Percentiles rank a stretch among this genome's conserved stretches.
phyloP scores from a whole-genome alignment of 2,329 filamentous ascomycete genomes.

The Colletotrichum phormii region DNA sequence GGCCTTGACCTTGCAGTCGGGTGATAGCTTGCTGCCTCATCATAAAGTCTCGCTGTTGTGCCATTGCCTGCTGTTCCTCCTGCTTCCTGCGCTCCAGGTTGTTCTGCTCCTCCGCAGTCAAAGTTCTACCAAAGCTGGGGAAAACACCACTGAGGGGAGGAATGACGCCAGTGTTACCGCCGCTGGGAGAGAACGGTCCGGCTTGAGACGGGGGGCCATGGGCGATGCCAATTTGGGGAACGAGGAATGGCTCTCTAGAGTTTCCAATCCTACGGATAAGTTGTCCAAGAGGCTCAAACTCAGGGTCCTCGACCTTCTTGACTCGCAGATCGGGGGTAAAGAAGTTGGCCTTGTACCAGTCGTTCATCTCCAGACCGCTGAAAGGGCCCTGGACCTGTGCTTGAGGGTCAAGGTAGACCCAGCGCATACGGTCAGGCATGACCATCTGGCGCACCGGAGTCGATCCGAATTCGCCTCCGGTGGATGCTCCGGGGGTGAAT shows the following conservation, averaged over 20 bases:
- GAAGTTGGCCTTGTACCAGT: slow-evolving; percentile 99
- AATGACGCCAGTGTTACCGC: slow-evolving; percentile 72
- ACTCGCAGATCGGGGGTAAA: slow-evolving; percentile 95
- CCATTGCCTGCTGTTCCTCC: slow-evolving; percentile 97
- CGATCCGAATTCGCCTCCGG: slow-evolving; percentile 45
- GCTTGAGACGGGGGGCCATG: slow-evolving; percentile 75
- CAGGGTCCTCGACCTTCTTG: slow-evolving; percentile 91
- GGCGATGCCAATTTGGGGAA: slow-evolving; percentile 94
- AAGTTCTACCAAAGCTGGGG: slow-evolving; percentile 93
- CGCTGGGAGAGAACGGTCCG: slow-evolving; percentile 60
- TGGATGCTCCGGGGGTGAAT: slow-evolving; percentile 40
- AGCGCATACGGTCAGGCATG: slow-evolving; percentile 98
- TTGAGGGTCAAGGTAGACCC: slow-evolving; percentile 97
- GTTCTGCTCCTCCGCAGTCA: slow-evolving; percentile 98
- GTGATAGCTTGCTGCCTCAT: slow-evolving; percentile 85
- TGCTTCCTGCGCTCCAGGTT: slow-evolving; percentile 96
- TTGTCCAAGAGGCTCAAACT: slow-evolving; percentile 95
- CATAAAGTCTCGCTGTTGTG: slow-evolving; percentile 92
- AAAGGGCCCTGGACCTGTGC: slow-evolving; percentile 94
- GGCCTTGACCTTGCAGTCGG: slow-evolving; percentile 53
- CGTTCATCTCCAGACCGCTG: slow-evolving; percentile 98
- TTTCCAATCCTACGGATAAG: slow-evolving; percentile 96
- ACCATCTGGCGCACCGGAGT: slow-evolving; percentile 91
- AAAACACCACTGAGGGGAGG: slow-evolving; percentile 95
- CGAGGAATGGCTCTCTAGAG: slow-evolving; percentile 95